Evolutionary conservation across 2,329 filamentous ascomycete species (phyloP).

Genomic region (Lachnellula arida): DNA sequence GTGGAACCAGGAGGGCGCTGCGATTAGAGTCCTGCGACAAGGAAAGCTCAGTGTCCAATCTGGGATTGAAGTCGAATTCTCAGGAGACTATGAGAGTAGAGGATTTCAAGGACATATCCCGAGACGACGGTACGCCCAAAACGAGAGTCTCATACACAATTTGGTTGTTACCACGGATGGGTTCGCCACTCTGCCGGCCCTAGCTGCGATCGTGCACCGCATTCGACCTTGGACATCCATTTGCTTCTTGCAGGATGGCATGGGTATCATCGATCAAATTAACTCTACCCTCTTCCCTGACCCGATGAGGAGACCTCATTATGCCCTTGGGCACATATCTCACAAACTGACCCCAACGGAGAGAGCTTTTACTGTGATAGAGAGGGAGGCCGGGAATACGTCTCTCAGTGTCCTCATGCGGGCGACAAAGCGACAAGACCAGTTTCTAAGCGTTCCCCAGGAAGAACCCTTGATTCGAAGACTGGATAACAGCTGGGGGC

Average conservation of each 20-base stretch:
- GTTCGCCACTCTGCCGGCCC: constrained; percentile 48
- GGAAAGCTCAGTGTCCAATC: constrained; percentile 34
- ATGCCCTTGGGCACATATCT: constrained; percentile 47
- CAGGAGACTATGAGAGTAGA: constrained; percentile 1
- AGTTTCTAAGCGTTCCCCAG: not conserved
- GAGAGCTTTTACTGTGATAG: constrained; percentile 37
- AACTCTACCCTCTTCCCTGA: constrained; percentile 68
- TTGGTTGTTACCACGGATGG: constrained; percentile 67
- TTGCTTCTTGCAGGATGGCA: constrained; percentile 72
- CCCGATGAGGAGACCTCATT: constrained; percentile 61
- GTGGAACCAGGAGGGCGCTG: constrained; percentile 44
- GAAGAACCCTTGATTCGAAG: constrained; percentile 15
- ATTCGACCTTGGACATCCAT: constrained; percentile 66
- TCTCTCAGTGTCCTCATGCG: constrained; percentile 31
- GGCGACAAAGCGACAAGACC: not conserved
- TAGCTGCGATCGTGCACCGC: constrained; percentile 59
- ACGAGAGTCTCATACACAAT: constrained; percentile 51
- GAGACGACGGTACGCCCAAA: not conserved
- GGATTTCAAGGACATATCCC: not conserved
- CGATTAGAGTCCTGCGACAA: constrained; percentile 43
- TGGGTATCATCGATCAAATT: constrained; percentile 78
- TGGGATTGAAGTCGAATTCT: constrained; percentile 30
- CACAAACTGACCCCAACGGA: constrained; percentile 38
- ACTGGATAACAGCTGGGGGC: constrained; percentile 35
- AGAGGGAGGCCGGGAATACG: constrained; percentile 33